phyloP scores from a whole-genome alignment of 139 green algal species.

The Chlorella sp. region DNA sequence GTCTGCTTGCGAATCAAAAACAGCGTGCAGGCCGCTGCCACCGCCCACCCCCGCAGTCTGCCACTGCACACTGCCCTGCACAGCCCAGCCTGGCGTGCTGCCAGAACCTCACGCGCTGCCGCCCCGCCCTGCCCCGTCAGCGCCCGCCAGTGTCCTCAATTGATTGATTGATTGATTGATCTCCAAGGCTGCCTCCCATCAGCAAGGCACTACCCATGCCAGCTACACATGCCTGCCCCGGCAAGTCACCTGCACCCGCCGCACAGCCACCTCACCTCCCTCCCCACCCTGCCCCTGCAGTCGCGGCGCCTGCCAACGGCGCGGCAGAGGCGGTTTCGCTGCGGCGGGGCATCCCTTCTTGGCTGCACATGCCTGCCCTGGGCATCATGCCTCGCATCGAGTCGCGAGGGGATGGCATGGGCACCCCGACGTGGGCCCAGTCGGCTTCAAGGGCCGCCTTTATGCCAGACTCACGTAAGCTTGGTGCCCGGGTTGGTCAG shows the following conservation, averaged over 20 bases:
- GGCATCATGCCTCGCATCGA: conserved; percentile 20
- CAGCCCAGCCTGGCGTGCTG: no score
- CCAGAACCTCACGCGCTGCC: no score
- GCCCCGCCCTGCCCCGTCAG: no score
- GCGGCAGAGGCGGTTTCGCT: not conserved
- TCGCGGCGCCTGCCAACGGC: not conserved
- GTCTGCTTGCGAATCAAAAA: not conserved
- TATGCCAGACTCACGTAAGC: not conserved
- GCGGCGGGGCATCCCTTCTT: conserved; percentile 58
- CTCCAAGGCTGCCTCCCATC: no score
- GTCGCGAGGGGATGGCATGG: not conserved
- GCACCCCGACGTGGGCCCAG: not conserved
- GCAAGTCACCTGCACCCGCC: no score
- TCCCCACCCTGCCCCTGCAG: not conserved
- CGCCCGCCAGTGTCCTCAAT: no score
- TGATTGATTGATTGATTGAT: no score
- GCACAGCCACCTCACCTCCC: not conserved
- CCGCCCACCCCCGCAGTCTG: no score
- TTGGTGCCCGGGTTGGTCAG: not conserved
- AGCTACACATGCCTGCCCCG: no score
- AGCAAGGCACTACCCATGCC: no score
- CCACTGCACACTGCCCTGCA: no score
- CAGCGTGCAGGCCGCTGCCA: no score
- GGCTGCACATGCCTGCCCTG: conserved; percentile 53
- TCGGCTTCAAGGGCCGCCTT: not conserved